Percentiles rank a stretch among this genome's conserved stretches.
Evolutionary conservation across 768 basidiomycete species (phyloP).

Genomic region (Mycena rebaudengoi): DNA sequence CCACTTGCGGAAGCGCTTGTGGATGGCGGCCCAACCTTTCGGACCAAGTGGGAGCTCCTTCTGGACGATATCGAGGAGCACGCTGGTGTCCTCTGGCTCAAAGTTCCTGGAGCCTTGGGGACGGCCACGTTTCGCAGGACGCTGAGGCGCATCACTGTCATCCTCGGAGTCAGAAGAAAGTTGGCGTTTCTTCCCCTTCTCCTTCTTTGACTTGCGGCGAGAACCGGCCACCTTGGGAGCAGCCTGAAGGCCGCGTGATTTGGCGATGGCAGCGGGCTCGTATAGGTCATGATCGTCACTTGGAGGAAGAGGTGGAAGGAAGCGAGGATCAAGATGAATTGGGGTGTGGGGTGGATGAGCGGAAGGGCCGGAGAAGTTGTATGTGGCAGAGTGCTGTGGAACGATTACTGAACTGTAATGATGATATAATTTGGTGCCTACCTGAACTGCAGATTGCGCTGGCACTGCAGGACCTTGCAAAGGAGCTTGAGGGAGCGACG

Average conservation of each 20-base stretch:
- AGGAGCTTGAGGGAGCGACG: background rate
- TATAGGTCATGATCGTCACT: background rate
- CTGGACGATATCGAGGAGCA: background rate
- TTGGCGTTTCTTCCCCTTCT: background rate
- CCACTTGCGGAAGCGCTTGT: background rate
- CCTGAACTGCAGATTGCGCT: no score
- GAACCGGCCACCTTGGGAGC: background rate
- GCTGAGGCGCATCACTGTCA: background rate
- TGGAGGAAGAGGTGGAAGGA: background rate
- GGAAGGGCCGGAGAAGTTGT: background rate
- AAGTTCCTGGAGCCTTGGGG: background rate
- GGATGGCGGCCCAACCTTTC: background rate
- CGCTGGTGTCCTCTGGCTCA: background rate
- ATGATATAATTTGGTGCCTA: background rate
- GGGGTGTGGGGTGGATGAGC: background rate
- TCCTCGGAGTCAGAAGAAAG: background rate
- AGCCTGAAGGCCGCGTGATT: background rate
- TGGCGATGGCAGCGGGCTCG: background rate
- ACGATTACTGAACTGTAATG: background rate
- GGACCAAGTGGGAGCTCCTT: background rate
- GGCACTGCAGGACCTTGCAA: no score
- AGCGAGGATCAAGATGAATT: no score
- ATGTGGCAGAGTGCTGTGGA: no score
- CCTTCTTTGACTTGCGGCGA: background rate
- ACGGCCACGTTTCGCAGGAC: background rate